Evolutionary conservation across 768 basidiomycete species (phyloP).

Genomic region (Lactarius psammicola): DNA sequence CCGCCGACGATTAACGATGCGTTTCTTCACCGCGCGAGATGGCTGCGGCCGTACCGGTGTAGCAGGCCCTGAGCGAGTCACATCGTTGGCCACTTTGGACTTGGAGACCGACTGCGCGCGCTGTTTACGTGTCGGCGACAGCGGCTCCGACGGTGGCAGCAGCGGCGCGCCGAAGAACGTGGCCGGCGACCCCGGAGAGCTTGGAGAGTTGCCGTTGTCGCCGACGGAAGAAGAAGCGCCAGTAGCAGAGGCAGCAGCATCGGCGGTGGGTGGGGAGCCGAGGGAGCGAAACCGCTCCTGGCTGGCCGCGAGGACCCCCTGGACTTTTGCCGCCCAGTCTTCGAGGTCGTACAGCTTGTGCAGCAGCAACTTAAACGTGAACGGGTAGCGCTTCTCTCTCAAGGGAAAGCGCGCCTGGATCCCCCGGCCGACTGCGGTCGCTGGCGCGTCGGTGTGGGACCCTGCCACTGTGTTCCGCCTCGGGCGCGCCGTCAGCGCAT

Average conservation of each 20-base stretch:
- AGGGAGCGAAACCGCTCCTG: slow-evolving; percentile 28
- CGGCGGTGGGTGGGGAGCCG: slow-evolving; percentile 6
- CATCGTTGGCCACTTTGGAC: slow-evolving; percentile 8
- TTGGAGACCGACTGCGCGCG: slow-evolving; percentile 13
- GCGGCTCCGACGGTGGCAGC: not conserved
- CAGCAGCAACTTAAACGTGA: slow-evolving; percentile 29
- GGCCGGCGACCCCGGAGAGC: slow-evolving; percentile 10
- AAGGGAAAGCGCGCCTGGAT: slow-evolving; percentile 23
- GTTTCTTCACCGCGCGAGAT: slow-evolving; percentile 28
- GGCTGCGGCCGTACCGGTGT: slow-evolving; percentile 4
- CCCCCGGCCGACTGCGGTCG: not conserved
- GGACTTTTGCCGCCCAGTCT: slow-evolving; percentile 28
- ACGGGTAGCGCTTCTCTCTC: slow-evolving; percentile 26
- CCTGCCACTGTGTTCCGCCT: slow-evolving; percentile 27
- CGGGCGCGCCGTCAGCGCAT: slow-evolving; percentile 8
- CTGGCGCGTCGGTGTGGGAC: not conserved
- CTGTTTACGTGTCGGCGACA: slow-evolving; percentile 13
- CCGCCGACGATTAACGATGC: slow-evolving; percentile 29
- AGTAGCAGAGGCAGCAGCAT: no score
- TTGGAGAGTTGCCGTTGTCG: not conserved
- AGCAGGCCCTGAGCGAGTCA: not conserved
- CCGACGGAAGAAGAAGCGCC: not conserved
- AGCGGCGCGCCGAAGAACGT: slow-evolving; percentile 13
- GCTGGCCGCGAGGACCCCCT: slow-evolving; percentile 26
- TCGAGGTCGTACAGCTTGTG: slow-evolving; percentile 30